Evolutionary conservation across 345 rosid genomes (phyloP), one percentile per base, ranked within the genome.

Genomic region (Murraya paniculata): DNA sequence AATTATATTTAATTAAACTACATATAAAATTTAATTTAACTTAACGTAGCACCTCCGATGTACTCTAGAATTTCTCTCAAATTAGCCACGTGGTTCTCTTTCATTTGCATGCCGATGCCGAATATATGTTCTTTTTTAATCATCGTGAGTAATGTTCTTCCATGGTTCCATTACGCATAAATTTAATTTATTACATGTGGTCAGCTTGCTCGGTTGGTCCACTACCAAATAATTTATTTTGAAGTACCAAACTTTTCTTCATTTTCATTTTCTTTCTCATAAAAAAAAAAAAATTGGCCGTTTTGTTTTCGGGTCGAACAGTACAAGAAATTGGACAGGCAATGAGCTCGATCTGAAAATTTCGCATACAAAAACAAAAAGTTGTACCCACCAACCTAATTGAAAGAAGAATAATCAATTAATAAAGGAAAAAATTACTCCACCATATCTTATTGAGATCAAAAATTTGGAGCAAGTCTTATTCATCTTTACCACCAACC

Each of bases 1-100:
- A 45, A 0, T 0, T 13, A 45, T 45, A 45, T 45, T 13, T 45
- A 45, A 45, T 45, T 45, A 45, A 45, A 45, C 4, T 11, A 45
- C 16, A 13, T n/a, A n/a, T n/a, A n/a, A n/a, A n/a, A 45, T 45
- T 13, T 45, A 45, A 45, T 45, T 45, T 11, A 45, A 45, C 4
- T 11, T n/a, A n/a, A 45, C 16, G 3, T 45, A 45, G 0, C 0
- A 3, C 1, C 0, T 45, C 18, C 4, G 2, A 45, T 11, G 0
- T 13, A 13, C 18, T 45, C 5, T 0, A 45, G 5, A 45, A 45
- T 45, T 3, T 11, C 50, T 13, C 50, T 11, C 10, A 72, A 33
- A 56, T 6, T n/a, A 24, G 21, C 50, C 50, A 72, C 2, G 53
- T 35, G 35, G 50, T 35, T 72, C 53, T 36, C 28, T n/a, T 57